phyloP scores from a whole-genome alignment of 2,329 filamentous ascomycete genomes.

The Diplocarpon rosae region DNA sequence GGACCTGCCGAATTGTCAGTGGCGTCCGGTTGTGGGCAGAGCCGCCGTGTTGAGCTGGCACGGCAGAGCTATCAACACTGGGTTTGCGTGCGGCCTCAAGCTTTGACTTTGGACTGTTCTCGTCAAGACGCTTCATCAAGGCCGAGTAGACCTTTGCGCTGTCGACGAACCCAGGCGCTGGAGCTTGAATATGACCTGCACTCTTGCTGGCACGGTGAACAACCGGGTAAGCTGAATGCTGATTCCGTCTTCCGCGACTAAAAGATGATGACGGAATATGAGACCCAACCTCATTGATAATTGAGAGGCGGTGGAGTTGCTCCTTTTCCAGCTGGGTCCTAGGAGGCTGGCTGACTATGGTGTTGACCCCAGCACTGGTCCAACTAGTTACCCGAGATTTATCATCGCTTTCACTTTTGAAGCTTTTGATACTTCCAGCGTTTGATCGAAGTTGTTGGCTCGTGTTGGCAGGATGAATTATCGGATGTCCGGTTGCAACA shows the following conservation, averaged over 20 bases:
- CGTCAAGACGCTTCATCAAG: constrained; percentile 44
- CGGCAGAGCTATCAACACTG: constrained; percentile 11
- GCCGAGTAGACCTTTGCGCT: constrained; percentile 53
- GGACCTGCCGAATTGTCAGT: constrained; percentile 21
- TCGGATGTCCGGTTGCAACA: constrained; percentile 39
- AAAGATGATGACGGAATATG: constrained; percentile 33
- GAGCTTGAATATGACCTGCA: constrained; percentile 4
- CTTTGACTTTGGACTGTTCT: constrained; percentile 28
- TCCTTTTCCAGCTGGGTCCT: constrained; percentile 32
- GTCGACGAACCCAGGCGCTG: constrained; percentile 31
- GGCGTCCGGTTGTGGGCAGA: constrained; percentile 9
- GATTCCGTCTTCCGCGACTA: constrained; percentile 20
- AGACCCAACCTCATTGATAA: constrained; percentile 47
- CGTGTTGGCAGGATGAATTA: constrained; percentile 37
- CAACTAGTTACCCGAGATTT: constrained; percentile 63
- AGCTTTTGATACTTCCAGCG: constrained; percentile 43
- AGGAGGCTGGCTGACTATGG: constrained; percentile 32
- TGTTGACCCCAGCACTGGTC: constrained; percentile 50
- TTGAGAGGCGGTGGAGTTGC: constrained; percentile 44
- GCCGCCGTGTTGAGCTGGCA: constrained; percentile 1
- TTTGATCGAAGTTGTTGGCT: constrained; percentile 39
- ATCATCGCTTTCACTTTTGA: constrained; percentile 35
- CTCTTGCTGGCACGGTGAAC: constrained; percentile 14
- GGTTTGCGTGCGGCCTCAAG: constrained; percentile 13
- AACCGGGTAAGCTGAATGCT: constrained; percentile 21